These are phyloP conservation scores for Allantophomopsis lycopodina DNA, from an alignment of 2,329 filamentous ascomycete genomes.

Conservation along the genomic window DNA sequence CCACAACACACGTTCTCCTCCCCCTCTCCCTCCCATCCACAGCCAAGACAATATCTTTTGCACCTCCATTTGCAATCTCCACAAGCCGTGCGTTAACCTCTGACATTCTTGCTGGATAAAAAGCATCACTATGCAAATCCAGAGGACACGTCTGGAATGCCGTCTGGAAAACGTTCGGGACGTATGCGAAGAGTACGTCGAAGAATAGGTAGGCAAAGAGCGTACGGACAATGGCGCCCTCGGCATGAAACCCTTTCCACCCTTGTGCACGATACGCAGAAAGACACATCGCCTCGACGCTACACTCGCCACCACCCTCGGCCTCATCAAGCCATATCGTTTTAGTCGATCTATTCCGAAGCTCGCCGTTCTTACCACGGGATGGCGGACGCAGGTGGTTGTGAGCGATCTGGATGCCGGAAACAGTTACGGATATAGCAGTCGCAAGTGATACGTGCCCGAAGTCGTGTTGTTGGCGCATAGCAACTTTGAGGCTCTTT, in stretches of 20 bases:
- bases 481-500: conserved; percentile 66
- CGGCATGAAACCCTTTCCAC: conserved; percentile 91
- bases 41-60: conserved; percentile 47
- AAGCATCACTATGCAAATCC: conserved; percentile 85
- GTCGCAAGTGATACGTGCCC: conserved; percentile 67
- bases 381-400: conserved; percentile 24
- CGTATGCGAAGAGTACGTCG: conserved; percentile 82
- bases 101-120: conserved; percentile 72
- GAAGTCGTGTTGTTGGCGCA: conserved; percentile 85
- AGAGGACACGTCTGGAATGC: conserved; percentile 87
- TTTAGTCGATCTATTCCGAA: conserved; percentile 37
- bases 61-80: conserved; percentile 74
- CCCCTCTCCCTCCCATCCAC: conserved; percentile 58
- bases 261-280: conserved; percentile 67
- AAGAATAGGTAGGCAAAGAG: conserved; percentile 84
- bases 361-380: conserved; percentile 3
- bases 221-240: conserved; percentile 86
- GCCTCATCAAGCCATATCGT: conserved; percentile 79
- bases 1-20: conserved; percentile 72
- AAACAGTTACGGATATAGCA: conserved; percentile 59
- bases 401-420: conserved; percentile 66
- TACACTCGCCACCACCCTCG: conserved; percentile 59
- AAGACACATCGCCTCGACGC: conserved; percentile 89
- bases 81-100: conserved; percentile 83
- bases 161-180: conserved; percentile 96